Evolutionary conservation across 129 eudicot species (phyloP).

Genomic region (Centrapalus pauciflorus): DNA sequence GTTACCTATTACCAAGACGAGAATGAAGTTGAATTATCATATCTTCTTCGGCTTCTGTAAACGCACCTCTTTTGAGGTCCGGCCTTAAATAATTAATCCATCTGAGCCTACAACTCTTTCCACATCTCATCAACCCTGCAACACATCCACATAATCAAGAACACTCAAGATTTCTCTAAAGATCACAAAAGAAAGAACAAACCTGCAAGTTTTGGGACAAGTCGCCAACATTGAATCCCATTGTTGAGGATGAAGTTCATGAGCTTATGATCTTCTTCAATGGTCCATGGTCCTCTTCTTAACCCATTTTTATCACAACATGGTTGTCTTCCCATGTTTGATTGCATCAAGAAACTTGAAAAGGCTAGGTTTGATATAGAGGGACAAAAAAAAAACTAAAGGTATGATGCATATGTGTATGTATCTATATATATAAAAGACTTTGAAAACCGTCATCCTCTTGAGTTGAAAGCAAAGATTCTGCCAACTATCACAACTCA

Average conservation of each 20-base stretch:
- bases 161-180: background rate
- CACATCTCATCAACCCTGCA: conserved; percentile 77
- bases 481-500: conserved; percentile 58
- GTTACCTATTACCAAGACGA: conserved; percentile 74
- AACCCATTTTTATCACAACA: conserved; percentile 77
- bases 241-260: conserved; percentile 74
- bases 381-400: background rate
- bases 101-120: conserved; percentile 83
- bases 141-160: background rate
- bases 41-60: conserved; percentile 72
- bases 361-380: too few relatives aligned
- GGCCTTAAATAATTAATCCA: conserved; percentile 87
- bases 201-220: conserved; percentile 89
- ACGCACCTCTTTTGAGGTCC: conserved; percentile 73
- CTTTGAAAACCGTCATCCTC: background rate
- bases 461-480: conserved; percentile 49
- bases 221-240: conserved; percentile 78
- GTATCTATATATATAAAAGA: background rate
- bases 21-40: conserved; percentile 83
- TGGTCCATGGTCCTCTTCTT: conserved; percentile 88
- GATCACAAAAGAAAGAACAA: background rate
- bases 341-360: conserved; percentile 8
- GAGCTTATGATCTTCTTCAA: conserved; percentile 80
- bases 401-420: background rate
- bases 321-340: conserved; percentile 84